Base-by-base conservation (phyloP, 2,329 filamentous ascomycete genomes). In the Akanthomyces lecanii region DNA sequence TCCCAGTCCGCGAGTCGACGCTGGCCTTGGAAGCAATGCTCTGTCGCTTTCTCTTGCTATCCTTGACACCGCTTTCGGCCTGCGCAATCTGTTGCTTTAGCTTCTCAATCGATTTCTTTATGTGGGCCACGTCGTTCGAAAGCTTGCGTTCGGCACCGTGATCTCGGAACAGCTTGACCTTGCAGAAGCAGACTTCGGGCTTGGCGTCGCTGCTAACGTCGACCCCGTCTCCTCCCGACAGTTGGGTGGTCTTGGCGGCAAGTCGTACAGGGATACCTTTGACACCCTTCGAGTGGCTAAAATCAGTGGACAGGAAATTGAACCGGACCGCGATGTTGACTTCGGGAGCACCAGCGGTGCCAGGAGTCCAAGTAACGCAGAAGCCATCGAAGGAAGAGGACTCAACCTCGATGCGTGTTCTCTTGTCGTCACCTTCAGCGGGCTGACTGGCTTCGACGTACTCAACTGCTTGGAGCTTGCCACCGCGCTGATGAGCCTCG, bases 281-380 rank as follows among this genome's bases (percentile, higher is more conserved):
- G 55, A 99, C 95, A 52, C 95, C 95, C 73, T 99, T 99, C 11
- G 95, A 98, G 72, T 98, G 95, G 74, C 94, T 98, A 73, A 98
- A 99, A 73, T 99, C 95, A 10, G 95, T 99, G 0, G 95, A 99
- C 0, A 99, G 81, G 72, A 99, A 99, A 77, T 99, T 99, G 82
- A 98, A 99, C 52, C 95, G 90, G 14, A 98, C 91, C 10, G 92
- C 90, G 62, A 99, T 86, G 55, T 87, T 90, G 74, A 92, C 95
- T 69, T 97, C 92, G 4, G 89, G 80, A 0, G 79, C 76, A 0
- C 88, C 87, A 55, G 87, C 88, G 48, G 84, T 76, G 5, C 87
- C 89, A 0, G 92, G 89, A 0, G 88, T 90, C 94, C 94, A 98
- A 6, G 88, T 85, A 5, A 98, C 91, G 7, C 89, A 94, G 73